Evolutionary conservation across 768 basidiomycete genomes (phyloP).

Genomic region (Kwoniella newhampshirensis): DNA sequence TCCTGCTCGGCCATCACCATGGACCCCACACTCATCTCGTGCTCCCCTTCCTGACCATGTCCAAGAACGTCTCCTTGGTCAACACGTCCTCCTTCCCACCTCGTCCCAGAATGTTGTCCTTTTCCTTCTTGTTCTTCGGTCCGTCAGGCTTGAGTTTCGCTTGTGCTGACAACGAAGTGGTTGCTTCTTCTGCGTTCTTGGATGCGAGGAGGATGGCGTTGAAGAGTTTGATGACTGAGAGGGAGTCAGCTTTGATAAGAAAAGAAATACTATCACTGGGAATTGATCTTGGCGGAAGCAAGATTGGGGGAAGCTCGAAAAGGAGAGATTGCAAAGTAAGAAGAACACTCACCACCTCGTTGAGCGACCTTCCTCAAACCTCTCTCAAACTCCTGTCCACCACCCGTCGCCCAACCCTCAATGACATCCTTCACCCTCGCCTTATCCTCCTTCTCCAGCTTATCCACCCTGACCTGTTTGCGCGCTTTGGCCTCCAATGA

Average conservation of each 20-base stretch:
- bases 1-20: too few relatives aligned
- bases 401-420: slow-evolving; percentile 51
- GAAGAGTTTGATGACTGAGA: slow-evolving; percentile 55
- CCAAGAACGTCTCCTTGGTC: slow-evolving; percentile 54
- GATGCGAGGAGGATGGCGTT: slow-evolving; percentile 54
- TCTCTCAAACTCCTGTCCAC: slow-evolving; percentile 53
- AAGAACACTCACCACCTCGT: slow-evolving; percentile 49
- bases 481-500: slow-evolving; percentile 48
- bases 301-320: not conserved
- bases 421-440: slow-evolving; percentile 52
- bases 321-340: not conserved
- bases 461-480: slow-evolving; percentile 39
- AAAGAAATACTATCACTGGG: too few relatives aligned
- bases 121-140: slow-evolving; percentile 47
- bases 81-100: slow-evolving; percentile 50
- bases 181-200: slow-evolving; percentile 38
- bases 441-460: slow-evolving; percentile 52
- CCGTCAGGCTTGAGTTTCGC: slow-evolving; percentile 39
- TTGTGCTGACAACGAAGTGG: slow-evolving; percentile 27
- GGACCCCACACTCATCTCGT: slow-evolving; percentile 7
- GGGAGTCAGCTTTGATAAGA: too few relatives aligned
- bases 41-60: slow-evolving; percentile 50
- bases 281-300: too few relatives aligned
- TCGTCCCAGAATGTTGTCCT: slow-evolving; percentile 53
- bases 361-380: slow-evolving; percentile 54